phyloP scores from a whole-genome alignment of 2,329 filamentous ascomycete species.

The Trichoderma lentiforme region DNA sequence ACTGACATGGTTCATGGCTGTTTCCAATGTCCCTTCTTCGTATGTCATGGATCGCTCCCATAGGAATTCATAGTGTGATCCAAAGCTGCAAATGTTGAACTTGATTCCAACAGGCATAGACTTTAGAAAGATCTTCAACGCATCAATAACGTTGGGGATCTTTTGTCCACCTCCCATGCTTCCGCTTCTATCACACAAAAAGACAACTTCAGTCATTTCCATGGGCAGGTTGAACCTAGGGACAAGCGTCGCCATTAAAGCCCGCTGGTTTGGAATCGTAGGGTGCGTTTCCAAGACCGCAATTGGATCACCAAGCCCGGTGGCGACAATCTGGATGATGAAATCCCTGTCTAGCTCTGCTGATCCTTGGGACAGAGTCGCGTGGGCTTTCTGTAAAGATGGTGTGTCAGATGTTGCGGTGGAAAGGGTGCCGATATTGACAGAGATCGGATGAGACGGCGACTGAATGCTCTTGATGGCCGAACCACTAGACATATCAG shows the following conservation, averaged over 20 bases:
- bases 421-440: conserved; percentile 57
- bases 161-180: conserved; percentile 53
- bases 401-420: conserved; percentile 43
- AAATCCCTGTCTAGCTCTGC: conserved; percentile 62
- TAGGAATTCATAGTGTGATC: conserved; percentile 44
- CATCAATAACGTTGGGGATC: conserved; percentile 52
- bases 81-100: conserved; percentile 71
- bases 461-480: conserved; percentile 62
- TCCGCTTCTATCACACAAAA: conserved; percentile 69
- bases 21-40: conserved; percentile 39
- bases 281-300: conserved; percentile 67
- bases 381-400: conserved; percentile 58
- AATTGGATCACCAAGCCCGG: conserved; percentile 56
- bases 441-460: conserved; percentile 64
- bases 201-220: conserved; percentile 61
- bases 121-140: conserved; percentile 62
- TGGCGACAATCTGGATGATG: conserved; percentile 60
- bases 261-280: conserved; percentile 56
- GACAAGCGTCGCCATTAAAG: conserved; percentile 68
- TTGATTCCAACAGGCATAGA: conserved; percentile 60
- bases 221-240: conserved; percentile 63
- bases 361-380: conserved; percentile 52
- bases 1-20: conserved; percentile 42
- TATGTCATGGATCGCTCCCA: conserved; percentile 48
- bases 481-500: conserved; percentile 49